Conservation (phyloP, 2,329 filamentous ascomycete species). For the Fusarium camptoceras region DNA sequence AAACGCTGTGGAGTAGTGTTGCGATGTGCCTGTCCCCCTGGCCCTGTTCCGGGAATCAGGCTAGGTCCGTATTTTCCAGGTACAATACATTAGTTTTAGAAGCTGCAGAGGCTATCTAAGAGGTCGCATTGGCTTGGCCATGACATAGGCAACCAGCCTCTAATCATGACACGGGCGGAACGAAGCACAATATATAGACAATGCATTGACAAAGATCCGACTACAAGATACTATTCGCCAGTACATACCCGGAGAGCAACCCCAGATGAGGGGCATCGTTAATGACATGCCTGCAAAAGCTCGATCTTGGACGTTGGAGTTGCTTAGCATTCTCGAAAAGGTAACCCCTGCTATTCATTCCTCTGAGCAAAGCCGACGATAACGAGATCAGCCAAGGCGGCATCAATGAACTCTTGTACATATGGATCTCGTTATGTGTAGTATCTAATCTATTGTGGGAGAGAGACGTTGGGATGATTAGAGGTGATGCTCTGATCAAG, state of each 20-base stretch:
- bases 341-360: background rate
- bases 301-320: conserved; percentile 1
- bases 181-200: background rate
- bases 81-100: conserved; percentile 28
- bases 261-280: conserved; percentile 1
- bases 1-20: conserved; percentile 41
- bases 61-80: conserved; percentile 33
- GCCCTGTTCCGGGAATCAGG: conserved; percentile 20
- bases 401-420: background rate
- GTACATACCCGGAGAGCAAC: background rate
- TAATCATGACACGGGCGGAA: background rate
- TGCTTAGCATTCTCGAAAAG: background rate
- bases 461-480: background rate
- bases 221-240: background rate
- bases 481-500: background rate
- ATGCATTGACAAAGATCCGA: background rate
- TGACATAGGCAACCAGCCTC: background rate
- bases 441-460: background rate
- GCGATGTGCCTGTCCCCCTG: conserved; percentile 20
- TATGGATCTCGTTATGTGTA: background rate
- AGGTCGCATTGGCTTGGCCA: background rate
- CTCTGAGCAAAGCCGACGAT: background rate
- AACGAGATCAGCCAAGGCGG: background rate
- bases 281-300: conserved; percentile 4
- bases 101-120: background rate